Percentiles rank a stretch among this genome's conserved stretches.
phyloP scores from a whole-genome alignment of 2,329 filamentous ascomycete species.

The Apiospora rasikravindrae region DNA sequence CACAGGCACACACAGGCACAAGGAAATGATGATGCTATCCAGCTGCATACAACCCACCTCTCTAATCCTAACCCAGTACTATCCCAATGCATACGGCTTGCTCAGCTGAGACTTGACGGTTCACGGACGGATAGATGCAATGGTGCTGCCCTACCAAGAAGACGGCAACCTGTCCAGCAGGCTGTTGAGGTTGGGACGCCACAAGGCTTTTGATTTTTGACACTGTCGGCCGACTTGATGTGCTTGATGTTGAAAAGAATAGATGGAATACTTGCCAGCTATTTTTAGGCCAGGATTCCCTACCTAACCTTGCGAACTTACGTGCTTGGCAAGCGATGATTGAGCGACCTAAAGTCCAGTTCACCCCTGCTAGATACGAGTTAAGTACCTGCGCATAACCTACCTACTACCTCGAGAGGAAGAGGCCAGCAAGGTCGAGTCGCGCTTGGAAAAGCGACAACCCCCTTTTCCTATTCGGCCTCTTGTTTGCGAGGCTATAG shows the following conservation, averaged over 20 bases:
- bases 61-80: neutral
- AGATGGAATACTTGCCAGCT: neutral
- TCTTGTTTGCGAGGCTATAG: slow-evolving; percentile 8
- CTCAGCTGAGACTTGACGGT: neutral
- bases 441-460: neutral
- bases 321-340: neutral
- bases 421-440: neutral
- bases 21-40: neutral
- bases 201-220: too few species aligned
- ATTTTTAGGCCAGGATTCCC: slow-evolving; percentile 3
- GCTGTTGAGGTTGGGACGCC: neutral
- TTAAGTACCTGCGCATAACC: too few species aligned
- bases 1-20: neutral
- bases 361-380: neutral
- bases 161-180: neutral
- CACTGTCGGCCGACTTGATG: neutral
- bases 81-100: neutral
- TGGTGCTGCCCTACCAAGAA: neutral
- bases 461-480: neutral
- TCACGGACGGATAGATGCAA: too few species aligned
- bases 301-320: neutral
- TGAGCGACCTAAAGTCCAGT: neutral
- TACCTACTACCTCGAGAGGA: neutral
- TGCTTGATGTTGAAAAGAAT: neutral
- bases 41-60: slow-evolving; percentile 11